Conservation (phyloP, 495 filamentous ascomycete genomes). For the Penicillium ochrochloron region DNA sequence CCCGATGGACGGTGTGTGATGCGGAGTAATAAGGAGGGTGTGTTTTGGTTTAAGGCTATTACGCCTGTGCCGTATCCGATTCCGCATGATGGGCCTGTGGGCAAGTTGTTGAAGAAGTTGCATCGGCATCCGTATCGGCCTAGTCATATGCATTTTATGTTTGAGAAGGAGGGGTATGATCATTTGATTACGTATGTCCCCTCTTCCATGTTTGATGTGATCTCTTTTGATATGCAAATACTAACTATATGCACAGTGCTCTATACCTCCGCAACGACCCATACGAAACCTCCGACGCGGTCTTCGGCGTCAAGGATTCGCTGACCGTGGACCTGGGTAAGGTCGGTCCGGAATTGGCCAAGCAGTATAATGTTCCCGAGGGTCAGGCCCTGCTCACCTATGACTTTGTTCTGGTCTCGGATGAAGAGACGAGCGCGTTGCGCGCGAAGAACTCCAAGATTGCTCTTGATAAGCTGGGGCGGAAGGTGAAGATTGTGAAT, state of each 20-base stretch:
- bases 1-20: slow-evolving; percentile 85
- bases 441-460: slow-evolving; percentile 71
- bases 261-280: slow-evolving; percentile 84
- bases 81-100: slow-evolving; percentile 88
- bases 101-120: slow-evolving; percentile 71
- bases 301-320: slow-evolving; percentile 90
- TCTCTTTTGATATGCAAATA: neutral
- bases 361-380: slow-evolving; percentile 59
- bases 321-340: slow-evolving; percentile 73
- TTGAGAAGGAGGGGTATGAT: slow-evolving; percentile 83
- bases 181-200: slow-evolving; percentile 78
- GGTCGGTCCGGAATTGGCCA: slow-evolving; percentile 62
- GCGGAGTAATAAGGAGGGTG: slow-evolving; percentile 67
- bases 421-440: slow-evolving; percentile 69
- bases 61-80: slow-evolving; percentile 89
- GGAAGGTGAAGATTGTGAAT: slow-evolving; percentile 77
- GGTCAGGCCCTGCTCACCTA: slow-evolving; percentile 61
- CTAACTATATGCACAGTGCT: slow-evolving; percentile 51
- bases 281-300: slow-evolving; percentile 88
- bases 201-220: neutral
- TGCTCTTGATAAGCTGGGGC: slow-evolving; percentile 72
- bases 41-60: slow-evolving; percentile 89
- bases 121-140: slow-evolving; percentile 81
- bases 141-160: slow-evolving; percentile 95
- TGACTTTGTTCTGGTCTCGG: slow-evolving; percentile 78